phyloP scores from a whole-genome alignment of 2,329 filamentous ascomycete species.

The Penicillium sp. region DNA sequence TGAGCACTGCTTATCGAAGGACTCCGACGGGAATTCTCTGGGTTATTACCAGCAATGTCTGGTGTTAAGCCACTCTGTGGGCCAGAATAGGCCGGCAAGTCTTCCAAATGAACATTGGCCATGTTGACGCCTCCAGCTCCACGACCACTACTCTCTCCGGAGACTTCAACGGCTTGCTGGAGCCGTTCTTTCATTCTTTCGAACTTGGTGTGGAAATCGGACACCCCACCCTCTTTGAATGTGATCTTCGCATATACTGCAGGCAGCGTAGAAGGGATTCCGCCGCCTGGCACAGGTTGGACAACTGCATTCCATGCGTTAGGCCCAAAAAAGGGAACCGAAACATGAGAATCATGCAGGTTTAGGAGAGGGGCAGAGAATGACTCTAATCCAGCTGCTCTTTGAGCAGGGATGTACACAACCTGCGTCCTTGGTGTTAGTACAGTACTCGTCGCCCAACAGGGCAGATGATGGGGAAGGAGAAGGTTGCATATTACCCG shows the following conservation, averaged over 20 bases:
- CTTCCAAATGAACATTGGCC: slow-evolving; percentile 76
- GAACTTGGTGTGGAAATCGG: slow-evolving; percentile 83
- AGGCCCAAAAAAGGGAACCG: slow-evolving; percentile 88
- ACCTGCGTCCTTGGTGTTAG: slow-evolving; percentile 60
- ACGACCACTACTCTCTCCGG: slow-evolving; percentile 42
- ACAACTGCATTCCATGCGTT: slow-evolving; percentile 87
- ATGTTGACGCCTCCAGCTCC: slow-evolving; percentile 58
- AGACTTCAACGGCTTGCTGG: slow-evolving; percentile 73
- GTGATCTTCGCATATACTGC: slow-evolving; percentile 81
- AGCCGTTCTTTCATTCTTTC: slow-evolving; percentile 84
- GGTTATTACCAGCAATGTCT: slow-evolving; percentile 15
- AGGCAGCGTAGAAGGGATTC: slow-evolving; percentile 74
- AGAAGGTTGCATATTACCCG: slow-evolving; percentile 61
- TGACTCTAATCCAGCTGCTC: slow-evolving; percentile 74
- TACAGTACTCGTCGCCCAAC: background rate
- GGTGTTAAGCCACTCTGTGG: slow-evolving; percentile 43
- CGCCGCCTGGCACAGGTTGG: slow-evolving; percentile 80
- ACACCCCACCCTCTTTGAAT: slow-evolving; percentile 95
- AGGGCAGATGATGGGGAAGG: slow-evolving; percentile 9
- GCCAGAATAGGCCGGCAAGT: slow-evolving; percentile 85
- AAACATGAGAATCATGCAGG: slow-evolving; percentile 82
- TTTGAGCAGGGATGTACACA: slow-evolving; percentile 79
- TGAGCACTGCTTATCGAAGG: slow-evolving; percentile 42
- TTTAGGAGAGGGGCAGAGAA: slow-evolving; percentile 89
- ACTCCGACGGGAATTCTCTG: slow-evolving; percentile 24